These are phyloP conservation scores for Botryotinia convoluta DNA, from an alignment of 2,329 filamentous ascomycete genomes.

Conservation along the genomic window DNA sequence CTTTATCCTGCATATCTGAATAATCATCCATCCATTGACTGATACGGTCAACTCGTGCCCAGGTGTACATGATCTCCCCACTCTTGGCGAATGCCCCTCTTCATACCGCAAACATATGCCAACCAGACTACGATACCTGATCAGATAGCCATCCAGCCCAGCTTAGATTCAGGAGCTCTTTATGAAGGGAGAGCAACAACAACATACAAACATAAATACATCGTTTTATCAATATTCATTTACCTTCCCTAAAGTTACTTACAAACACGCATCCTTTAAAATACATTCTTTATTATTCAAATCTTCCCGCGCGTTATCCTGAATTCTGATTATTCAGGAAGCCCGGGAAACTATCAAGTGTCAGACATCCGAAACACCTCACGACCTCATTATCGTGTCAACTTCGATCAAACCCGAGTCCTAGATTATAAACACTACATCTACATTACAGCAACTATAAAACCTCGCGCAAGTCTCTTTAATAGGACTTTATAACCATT, in stretches of 20 bases:
- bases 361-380: conserved; percentile 14
- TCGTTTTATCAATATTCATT: background rate
- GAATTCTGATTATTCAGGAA: conserved; percentile 31
- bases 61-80: conserved; percentile 16
- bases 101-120: conserved; percentile 14
- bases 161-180: conserved; percentile 20
- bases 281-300: conserved; percentile 3
- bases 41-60: background rate
- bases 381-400: conserved; percentile 19
- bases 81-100: conserved; percentile 17
- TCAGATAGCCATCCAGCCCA: background rate
- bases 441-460: background rate
- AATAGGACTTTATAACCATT: conserved; percentile 25
- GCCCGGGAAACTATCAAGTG: conserved; percentile 25
- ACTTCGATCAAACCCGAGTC: conserved; percentile 16
- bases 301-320: conserved; percentile 30
- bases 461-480: background rate
- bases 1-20: conserved; percentile 1
- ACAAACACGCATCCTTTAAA: background rate
- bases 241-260: background rate
- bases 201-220: conserved; percentile 17
- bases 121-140: background rate
- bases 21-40: background rate
- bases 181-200: conserved; percentile 16
- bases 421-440: conserved; percentile 14